Base-by-base conservation (phyloP, 1,284 basidiomycete genomes). In the Spongiforma sp. region DNA sequence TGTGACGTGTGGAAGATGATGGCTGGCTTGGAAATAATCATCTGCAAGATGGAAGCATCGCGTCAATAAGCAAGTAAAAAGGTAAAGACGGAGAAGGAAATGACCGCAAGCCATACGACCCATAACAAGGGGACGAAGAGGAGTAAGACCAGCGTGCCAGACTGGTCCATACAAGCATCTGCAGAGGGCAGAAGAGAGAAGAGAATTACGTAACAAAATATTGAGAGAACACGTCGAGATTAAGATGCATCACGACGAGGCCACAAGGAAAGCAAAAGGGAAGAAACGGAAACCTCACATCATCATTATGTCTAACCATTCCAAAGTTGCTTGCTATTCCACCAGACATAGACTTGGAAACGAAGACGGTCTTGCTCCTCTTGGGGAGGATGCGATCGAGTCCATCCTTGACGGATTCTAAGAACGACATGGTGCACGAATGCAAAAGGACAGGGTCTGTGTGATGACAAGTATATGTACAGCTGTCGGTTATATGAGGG, bases 21-120 rank as follows among this genome's bases (percentile, higher is more conserved):
- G 63, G 87, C 83, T 14, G 90, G 89, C 81, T 93, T 93, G 32
- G 91, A 90, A 37, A 93, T 86, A 68, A 93, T 93, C 91, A 93
- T 92, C 92, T 93, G 75, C 54, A 68, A 66, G 72, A 66, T 48
- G 36, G 72, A 67, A 50, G 62, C 59, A 33, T 19, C 39, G 63
- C 52, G 70, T 77, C 61, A 77, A 62, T 59, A 61, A 9, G 26
- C 12, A 21, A 32, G 54, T 0, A 50, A 36, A 12, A 21, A 24
- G 33, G 52, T 26, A 46, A 11, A 55, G 0, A 57, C 15, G 67
- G 70, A 62, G 69, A 70, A 63, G 21, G 50, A 72, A 78, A 82
- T 75, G 74, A 80, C 89, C 89, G 88, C 87, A 84, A 90, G 83
- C 86, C 87, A 89, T 71, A 87, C 66, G 57, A 85, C 79, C 81